Evolutionary conservation across 257 asterid species (phyloP).

Genomic region (Nicotiana otophora): DNA sequence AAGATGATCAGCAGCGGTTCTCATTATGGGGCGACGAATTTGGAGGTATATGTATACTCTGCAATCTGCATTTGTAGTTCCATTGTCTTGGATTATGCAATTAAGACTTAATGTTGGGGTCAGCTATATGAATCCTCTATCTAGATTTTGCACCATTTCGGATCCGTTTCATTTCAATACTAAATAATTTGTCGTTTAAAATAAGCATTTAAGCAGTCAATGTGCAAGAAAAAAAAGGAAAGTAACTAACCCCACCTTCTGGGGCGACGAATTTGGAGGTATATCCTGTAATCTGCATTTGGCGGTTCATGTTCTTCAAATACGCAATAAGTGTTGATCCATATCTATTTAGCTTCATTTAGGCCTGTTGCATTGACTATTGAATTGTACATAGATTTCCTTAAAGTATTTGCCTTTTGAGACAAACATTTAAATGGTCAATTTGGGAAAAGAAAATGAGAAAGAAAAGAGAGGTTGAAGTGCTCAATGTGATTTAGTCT

Average conservation of each 20-base stretch:
- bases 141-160: not conserved
- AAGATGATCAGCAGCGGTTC: slow-evolving; percentile 53
- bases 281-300: no score
- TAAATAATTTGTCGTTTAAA: not conserved
- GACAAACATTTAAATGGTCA: not conserved
- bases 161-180: not conserved
- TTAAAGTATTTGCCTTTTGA: not conserved
- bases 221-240: not conserved
- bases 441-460: not conserved
- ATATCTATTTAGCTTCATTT: no score
- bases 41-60: slow-evolving; percentile 52
- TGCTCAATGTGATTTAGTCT: not conserved
- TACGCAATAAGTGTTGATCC: no score
- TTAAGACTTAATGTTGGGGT: not conserved
- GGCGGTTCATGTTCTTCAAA: no score
- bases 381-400: no score
- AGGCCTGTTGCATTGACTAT: no score
- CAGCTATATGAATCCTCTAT: not conserved
- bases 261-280: no score
- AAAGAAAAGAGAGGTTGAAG: not conserved
- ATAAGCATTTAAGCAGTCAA: not conserved
- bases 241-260: no score
- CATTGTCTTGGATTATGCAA: not conserved
- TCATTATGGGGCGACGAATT: slow-evolving; percentile 83
- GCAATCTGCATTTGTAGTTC: not conserved